These are phyloP conservation scores for Trichoderma arundinaceum DNA, from an alignment of 2,329 filamentous ascomycete species.

Conservation along the genomic window DNA sequence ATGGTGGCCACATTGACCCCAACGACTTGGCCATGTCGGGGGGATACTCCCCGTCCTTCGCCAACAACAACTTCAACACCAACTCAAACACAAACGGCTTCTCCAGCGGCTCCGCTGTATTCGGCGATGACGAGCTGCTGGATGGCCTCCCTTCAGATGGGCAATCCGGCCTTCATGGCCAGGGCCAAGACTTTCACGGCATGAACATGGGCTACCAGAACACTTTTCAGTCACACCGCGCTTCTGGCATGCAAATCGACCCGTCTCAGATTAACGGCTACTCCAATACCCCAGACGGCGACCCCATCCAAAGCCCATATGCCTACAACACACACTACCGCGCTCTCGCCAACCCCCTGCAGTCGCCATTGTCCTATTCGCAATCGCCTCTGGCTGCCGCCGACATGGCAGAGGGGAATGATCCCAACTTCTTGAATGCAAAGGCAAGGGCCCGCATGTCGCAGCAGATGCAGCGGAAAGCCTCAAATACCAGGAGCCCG, in stretches of 20 bases:
- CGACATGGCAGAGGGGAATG: constrained; percentile 57
- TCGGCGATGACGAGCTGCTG: constrained; percentile 86
- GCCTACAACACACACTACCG: constrained; percentile 83
- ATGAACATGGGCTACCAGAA: constrained; percentile 66
- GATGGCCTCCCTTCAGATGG: constrained; percentile 69
- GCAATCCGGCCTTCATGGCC: constrained; percentile 58
- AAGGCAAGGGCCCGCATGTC: constrained; percentile 65
- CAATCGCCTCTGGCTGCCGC: constrained; percentile 50
- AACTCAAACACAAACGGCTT: constrained; percentile 70
- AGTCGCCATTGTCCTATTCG: constrained; percentile 50
- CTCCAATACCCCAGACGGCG: constrained; percentile 89
- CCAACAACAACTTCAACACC: constrained; percentile 60
- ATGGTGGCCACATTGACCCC: constrained; percentile 74
- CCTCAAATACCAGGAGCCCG: constrained; percentile 76
- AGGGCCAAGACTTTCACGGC: constrained; percentile 61
- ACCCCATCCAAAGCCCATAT: constrained; percentile 90
- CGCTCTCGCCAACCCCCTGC: constrained; percentile 58
- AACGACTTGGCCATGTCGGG: constrained; percentile 77
- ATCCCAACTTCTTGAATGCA: constrained; percentile 64
- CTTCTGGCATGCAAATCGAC: constrained; percentile 64
- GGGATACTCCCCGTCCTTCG: constrained; percentile 65
- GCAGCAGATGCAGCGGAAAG: constrained; percentile 72
- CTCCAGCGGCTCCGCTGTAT: constrained; percentile 76
- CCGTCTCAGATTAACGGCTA: constrained; percentile 77
- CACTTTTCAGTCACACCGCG: constrained; percentile 62